Percentiles rank a stretch among this genome's conserved stretches.
Conservation (phyloP, 73 alveolate species). For the Stentor roeselii region DNA sequence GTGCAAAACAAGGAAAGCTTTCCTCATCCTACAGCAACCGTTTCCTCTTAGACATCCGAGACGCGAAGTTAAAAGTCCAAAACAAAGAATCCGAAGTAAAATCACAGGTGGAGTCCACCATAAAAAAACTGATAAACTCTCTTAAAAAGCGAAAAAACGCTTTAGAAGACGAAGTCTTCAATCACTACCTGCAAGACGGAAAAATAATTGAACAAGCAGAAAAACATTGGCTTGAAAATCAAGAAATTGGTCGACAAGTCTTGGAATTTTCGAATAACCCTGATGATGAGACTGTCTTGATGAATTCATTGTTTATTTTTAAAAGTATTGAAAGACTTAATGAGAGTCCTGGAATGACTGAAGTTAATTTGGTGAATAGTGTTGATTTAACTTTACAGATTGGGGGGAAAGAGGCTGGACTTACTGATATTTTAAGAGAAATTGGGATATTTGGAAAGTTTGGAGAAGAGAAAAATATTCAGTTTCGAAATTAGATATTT, state of each 20-base stretch:
- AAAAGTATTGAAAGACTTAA: slow-evolving; percentile 11
- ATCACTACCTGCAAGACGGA: neutral
- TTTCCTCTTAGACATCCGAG: slow-evolving; percentile 20
- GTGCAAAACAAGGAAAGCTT: slow-evolving; percentile 33
- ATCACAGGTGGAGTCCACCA: neutral
- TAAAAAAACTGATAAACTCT: neutral
- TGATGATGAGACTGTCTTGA: slow-evolving; percentile 16
- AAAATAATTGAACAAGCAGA: neutral
- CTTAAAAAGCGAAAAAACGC: slow-evolving; percentile 16
- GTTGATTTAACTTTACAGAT: neutral
- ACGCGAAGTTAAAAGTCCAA: neutral
- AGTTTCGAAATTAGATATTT: slow-evolving; percentile 17
- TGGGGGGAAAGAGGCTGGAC: neutral
- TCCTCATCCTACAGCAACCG: slow-evolving; percentile 5
- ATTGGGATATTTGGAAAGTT: slow-evolving; percentile 5
- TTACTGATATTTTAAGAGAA: neutral
- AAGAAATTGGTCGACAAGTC: neutral
- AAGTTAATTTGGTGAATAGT: neutral
- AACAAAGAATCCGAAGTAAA: neutral
- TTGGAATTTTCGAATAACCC: neutral
- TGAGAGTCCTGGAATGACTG: neutral
- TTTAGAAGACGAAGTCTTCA: slow-evolving; percentile 12
- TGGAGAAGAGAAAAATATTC: slow-evolving; percentile 26
- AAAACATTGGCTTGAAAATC: slow-evolving; percentile 24
- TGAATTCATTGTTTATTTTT: neutral